Base-by-base conservation (phyloP, 2,329 filamentous ascomycete species). In the Phaeosphaeriaceae sp. region DNA sequence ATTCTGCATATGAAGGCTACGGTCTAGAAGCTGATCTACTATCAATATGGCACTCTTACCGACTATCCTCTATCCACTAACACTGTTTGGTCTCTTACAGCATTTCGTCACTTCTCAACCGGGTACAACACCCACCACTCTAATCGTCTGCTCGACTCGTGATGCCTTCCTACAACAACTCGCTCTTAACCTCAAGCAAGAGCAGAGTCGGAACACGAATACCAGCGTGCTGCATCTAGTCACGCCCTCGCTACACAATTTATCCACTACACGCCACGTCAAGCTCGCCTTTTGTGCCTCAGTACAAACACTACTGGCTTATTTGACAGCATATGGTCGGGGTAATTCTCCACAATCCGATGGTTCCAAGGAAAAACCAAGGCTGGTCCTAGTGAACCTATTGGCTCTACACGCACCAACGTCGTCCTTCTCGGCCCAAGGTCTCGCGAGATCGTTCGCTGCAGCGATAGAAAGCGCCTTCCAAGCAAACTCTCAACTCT, bases 341-440 rank as follows among this genome's bases (percentile, higher is more conserved):
- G 34, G 50, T 42, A 52, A 29, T 26, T 39, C 54, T 37, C 48
- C 35, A 39, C 37, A 51, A 26, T 29, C 40, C 29, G 52, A 29
- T 17, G 50, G 54, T 16, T 44, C 42, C 39, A 43, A 46, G 38
- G 38, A 46, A 13, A 40, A 41, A 15, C 46, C 61, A 41, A 61
- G 55, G 68, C 79, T 91, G 3, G 68, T 90, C 1, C 72, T 89
- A 1, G 87, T 90, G 60, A 86, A 87, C 42, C 79, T 88, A 34
- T 64, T 92, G 13, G 76, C 80, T 16, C 70, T 89, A 34, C 89
- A 92, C 67, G 80, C 83, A 18, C 79, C 83, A 45, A 88, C 87
- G 0, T 85, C 85, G 54, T 87, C 89, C 51, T 92, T 88, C 83
- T 91, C 87, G 42, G 87, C 86, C 0, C 89, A 92, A 71, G 89